phyloP scores from a whole-genome alignment of 129 eudicot genomes.

The Flaveria trinervia region DNA sequence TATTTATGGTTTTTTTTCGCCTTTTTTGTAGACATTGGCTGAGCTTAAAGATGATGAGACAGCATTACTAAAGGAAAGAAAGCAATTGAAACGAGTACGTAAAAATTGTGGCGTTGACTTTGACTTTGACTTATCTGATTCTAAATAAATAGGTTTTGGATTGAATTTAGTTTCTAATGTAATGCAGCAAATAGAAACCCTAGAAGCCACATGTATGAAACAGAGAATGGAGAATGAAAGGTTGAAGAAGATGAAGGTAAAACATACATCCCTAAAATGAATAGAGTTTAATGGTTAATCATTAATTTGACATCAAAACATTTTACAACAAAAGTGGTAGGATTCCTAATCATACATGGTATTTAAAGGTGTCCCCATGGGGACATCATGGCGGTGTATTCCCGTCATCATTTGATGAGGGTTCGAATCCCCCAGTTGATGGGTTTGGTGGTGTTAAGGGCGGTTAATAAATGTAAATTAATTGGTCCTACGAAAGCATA shows the following conservation, averaged over 20 bases:
- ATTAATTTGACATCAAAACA: background rate
- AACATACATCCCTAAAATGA: background rate
- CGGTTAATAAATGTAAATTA: no score
- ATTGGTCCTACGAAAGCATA: no score
- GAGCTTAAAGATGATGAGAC: slow-evolving; percentile 45
- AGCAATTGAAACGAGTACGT: slow-evolving; percentile 43
- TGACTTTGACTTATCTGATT: background rate
- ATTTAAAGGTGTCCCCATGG: background rate
- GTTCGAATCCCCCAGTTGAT: no score
- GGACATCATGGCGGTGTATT: no score
- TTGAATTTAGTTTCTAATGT: slow-evolving; percentile 11
- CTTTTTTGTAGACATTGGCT: slow-evolving; percentile 31
- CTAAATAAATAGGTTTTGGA: background rate
- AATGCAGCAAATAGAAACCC: slow-evolving; percentile 37
- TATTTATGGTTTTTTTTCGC: background rate
- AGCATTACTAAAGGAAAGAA: slow-evolving; percentile 39
- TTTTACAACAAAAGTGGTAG: background rate
- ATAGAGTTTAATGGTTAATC: background rate
- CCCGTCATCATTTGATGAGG: no score
- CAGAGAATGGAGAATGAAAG: slow-evolving; percentile 38
- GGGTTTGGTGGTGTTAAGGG: no score
- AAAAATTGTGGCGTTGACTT: background rate
- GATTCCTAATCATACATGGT: background rate
- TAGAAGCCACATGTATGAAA: slow-evolving; percentile 30
- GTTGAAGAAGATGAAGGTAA: slow-evolving; percentile 47